phyloP scores from a whole-genome alignment of 2,329 filamentous ascomycete genomes.

The Penicillium sp. region DNA sequence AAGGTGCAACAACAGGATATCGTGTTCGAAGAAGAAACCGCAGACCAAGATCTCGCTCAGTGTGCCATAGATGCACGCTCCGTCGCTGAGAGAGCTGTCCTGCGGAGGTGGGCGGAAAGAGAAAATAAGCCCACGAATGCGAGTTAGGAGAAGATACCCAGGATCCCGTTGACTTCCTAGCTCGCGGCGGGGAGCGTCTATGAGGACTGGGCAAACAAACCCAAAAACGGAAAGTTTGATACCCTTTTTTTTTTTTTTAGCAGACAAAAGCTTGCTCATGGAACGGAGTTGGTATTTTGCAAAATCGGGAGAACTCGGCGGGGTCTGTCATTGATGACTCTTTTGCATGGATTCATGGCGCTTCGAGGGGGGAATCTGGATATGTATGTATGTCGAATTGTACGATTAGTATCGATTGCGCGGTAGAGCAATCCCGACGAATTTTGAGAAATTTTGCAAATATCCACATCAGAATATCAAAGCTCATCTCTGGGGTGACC shows the following conservation, averaged over 20 bases:
- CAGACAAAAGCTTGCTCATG: conserved; percentile 16
- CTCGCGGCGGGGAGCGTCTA: neutral
- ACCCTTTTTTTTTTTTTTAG: conserved; percentile 23
- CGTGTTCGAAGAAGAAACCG: conserved; percentile 43
- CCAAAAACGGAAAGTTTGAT: conserved; percentile 24
- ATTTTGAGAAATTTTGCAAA: neutral
- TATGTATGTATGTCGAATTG: conserved; percentile 11
- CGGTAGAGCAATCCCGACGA: conserved; percentile 6
- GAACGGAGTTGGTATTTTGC: conserved; percentile 27
- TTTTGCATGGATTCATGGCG: conserved; percentile 25
- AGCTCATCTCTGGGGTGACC: conserved; percentile 17
- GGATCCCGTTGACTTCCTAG: neutral
- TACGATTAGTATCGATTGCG: conserved; percentile 16
- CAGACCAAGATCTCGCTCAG: conserved; percentile 39
- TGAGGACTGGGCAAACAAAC: neutral
- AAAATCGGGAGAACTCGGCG: neutral
- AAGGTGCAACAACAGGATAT: conserved; percentile 50
- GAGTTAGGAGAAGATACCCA: conserved; percentile 2
- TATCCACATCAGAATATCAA: neutral
- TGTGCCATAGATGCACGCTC: conserved; percentile 44
- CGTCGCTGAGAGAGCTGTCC: conserved; percentile 46
- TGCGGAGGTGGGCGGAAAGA: conserved; percentile 42
- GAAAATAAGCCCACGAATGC: conserved; percentile 25
- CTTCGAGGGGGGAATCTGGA: conserved; percentile 11
- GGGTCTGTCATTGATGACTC: neutral